Conservation (phyloP, 805 yeast species). For the Candida parachauliodes region DNA sequence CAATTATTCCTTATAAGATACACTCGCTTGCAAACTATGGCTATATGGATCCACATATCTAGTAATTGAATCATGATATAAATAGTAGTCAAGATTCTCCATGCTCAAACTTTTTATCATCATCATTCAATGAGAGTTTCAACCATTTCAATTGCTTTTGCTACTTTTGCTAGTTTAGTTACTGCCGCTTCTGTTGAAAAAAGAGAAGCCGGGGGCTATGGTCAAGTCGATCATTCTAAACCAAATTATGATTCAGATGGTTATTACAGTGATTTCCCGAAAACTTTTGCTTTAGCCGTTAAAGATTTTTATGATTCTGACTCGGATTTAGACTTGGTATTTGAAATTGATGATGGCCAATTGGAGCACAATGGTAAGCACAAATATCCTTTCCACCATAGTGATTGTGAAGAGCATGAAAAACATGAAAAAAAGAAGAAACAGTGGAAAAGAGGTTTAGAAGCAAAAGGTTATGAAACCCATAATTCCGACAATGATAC, state of each 20-base stretch:
- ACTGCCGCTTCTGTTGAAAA: slow-evolving; percentile 4
- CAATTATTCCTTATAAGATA: no score
- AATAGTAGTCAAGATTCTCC: not conserved
- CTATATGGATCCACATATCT: no score
- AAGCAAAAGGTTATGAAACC: not conserved
- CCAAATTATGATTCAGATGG: slow-evolving; percentile 2
- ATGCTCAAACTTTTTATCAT: not conserved
- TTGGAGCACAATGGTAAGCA: slow-evolving; percentile 1
- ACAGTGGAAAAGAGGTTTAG: not conserved
- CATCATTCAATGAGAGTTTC: slow-evolving; percentile 4
- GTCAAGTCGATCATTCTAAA: not conserved
- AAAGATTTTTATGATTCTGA: not conserved
- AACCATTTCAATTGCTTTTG: slow-evolving; percentile 2
- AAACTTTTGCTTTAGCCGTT: slow-evolving; percentile 4
- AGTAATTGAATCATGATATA: no score
- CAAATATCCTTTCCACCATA: not conserved
- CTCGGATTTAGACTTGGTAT: slow-evolving; percentile 1
- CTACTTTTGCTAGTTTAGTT: slow-evolving; percentile 1
- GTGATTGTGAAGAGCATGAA: not conserved
- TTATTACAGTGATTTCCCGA: slow-evolving; percentile 1
- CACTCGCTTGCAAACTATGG: no score
- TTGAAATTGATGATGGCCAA: slow-evolving; percentile 6
- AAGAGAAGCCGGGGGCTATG: slow-evolving; percentile 6
- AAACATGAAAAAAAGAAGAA: not conserved
- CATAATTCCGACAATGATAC: not conserved